These are phyloP conservation scores for Astrothelium macrocarpum DNA, from an alignment of 495 filamentous ascomycete species.

Conservation along the genomic window DNA sequence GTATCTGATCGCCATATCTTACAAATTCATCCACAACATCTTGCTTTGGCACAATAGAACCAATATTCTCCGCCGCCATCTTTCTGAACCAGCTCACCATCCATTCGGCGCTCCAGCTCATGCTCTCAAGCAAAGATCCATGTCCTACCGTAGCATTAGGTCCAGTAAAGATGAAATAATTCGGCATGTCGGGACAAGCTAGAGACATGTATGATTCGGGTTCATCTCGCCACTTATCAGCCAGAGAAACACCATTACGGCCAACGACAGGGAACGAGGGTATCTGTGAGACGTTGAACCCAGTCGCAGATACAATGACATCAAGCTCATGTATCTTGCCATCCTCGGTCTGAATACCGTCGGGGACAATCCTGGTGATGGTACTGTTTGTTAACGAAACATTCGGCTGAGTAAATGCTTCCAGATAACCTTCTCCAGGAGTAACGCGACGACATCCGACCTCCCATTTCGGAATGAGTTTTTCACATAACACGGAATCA, in stretches of 20 bases:
- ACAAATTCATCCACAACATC: constrained; percentile 22
- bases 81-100: constrained; percentile 19
- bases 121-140: constrained; percentile 13
- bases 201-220: constrained; percentile 26
- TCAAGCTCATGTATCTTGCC: constrained; percentile 28
- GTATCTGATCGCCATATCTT: constrained; percentile 20
- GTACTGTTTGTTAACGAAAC: constrained; percentile 23
- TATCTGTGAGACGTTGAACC: constrained; percentile 17
- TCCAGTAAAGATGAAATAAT: constrained; percentile 21
- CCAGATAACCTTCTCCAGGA: constrained; percentile 27
- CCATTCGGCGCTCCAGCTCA: constrained; percentile 18
- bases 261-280: constrained; percentile 28
- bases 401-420: constrained; percentile 32
- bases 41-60: constrained; percentile 8
- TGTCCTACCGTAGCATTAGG: constrained; percentile 20
- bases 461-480: constrained; percentile 27
- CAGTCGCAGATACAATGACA: constrained; percentile 17
- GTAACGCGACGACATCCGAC: constrained; percentile 27
- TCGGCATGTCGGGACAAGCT: constrained; percentile 21
- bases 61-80: constrained; percentile 19
- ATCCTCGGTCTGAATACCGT: constrained; percentile 40
- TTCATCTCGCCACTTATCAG: constrained; percentile 24
- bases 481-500: constrained; percentile 28
- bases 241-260: constrained; percentile 19
- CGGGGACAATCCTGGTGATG: constrained; percentile 27